Evolutionary conservation across 495 filamentous ascomycete genomes (phyloP), one percentile per base, ranked within the genome.

Genomic region (Neurospora africana): DNA sequence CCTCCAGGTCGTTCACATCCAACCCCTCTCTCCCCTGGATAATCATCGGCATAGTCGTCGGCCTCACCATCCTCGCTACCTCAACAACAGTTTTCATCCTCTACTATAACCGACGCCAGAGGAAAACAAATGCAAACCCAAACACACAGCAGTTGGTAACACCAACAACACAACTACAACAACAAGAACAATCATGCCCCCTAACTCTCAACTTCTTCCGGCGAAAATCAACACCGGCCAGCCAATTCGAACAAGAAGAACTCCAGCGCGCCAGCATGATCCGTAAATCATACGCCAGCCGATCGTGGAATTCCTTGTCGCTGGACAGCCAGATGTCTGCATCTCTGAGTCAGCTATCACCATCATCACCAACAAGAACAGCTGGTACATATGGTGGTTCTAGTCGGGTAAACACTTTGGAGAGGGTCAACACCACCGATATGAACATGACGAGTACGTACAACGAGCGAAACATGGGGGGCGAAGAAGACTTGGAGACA

Each of bases 211-310:
- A 21, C 21, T 58, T 53, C 11, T 11, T 27, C 37, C 72, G 67
- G 69, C 73, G 39, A 82, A 77, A 68, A 70, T 79, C 74, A 81
- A 74, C 71, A 53, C 4, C 70, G 13, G 38, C 68, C 11, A 76
- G 82, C 9, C 74, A 72, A 44, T 61, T 68, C 8, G 75, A 75
- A 23, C 76, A 81, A 53, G 79, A 84, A 58, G 83, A 85, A 43
- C 70, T 75, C 23, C 80, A 83, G 71, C 74, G 84, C 21, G 76
- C 73, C 11, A 75, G 72, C 67, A 84, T 86, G 76, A 86, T 86
- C 70, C 79, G 82, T 35, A 86, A 86, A 73, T 86, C 84, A 0
- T 75, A 85, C 2, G 82, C 82, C 23, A 81, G 73, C 19, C 80
- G 84, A 33, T 79, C 78, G 0, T 80, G 77, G 19, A 74, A 74